Percentiles rank a stretch among this genome's conserved stretches.
These are phyloP conservation scores for Trichoderma sp. DNA, from an alignment of 2,329 filamentous ascomycete genomes.

Conservation along the genomic window DNA sequence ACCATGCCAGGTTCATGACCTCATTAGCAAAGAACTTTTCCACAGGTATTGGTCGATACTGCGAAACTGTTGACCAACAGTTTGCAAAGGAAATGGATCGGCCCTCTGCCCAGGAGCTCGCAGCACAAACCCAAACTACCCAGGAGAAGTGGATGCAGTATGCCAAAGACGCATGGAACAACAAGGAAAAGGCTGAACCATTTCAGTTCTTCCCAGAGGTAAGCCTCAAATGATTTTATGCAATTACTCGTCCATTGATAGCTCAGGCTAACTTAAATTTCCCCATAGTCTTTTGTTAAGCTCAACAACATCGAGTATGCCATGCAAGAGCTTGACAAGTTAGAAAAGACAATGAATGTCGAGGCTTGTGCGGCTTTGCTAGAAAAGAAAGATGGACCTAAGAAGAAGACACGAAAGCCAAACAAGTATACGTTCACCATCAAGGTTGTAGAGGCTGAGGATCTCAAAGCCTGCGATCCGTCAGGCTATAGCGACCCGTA, in stretches of 20 bases:
- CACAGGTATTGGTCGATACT: constrained; percentile 80
- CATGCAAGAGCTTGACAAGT: constrained; percentile 83
- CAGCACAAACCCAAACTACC: constrained; percentile 71
- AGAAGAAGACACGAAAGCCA: constrained; percentile 62
- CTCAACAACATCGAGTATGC: constrained; percentile 97
- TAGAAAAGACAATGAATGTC: constrained; percentile 87
- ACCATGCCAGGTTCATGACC: constrained; percentile 97
- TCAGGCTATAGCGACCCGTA: constrained; percentile 95
- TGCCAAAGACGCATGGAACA: constrained; percentile 89
- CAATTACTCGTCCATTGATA: neutral
- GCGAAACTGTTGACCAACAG: constrained; percentile 80
- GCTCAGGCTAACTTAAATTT: neutral
- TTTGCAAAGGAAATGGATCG: constrained; percentile 94
- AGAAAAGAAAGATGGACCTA: constrained; percentile 68
- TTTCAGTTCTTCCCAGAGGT: constrained; percentile 96
- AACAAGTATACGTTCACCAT: constrained; percentile 97
- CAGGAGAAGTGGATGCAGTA: constrained; percentile 93
- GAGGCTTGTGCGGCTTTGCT: constrained; percentile 86
- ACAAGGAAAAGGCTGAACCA: constrained; percentile 89
- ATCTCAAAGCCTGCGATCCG: constrained; percentile 96
- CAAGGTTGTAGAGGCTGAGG: constrained; percentile 97
- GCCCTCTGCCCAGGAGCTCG: constrained; percentile 81
- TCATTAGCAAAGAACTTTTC: constrained; percentile 82
- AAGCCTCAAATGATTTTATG: constrained; percentile 31
- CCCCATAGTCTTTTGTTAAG: constrained; percentile 81